Evolutionary conservation across 1,139 yeast genomes (phyloP).

Genomic region (Geotrichum citri-aurantii): DNA sequence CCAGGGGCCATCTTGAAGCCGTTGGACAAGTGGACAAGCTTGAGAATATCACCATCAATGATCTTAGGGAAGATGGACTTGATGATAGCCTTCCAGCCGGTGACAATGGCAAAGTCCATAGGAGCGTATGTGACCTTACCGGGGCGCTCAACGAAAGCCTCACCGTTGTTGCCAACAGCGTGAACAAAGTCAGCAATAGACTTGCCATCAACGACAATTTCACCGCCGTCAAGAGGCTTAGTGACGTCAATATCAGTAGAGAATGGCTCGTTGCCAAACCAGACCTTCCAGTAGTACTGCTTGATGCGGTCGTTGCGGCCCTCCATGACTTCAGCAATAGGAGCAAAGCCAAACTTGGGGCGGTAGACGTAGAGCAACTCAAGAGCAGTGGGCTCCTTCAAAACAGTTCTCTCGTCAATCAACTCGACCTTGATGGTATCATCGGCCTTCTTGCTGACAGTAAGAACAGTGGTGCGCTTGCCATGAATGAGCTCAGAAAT

Average conservation of each 20-base stretch:
- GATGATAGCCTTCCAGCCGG: conserved; percentile 98
- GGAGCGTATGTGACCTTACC: conserved; percentile 88
- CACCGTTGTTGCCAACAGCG: conserved; percentile 95
- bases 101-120: conserved; percentile 97
- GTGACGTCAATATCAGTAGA: conserved; percentile 56
- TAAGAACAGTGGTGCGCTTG: conserved; percentile 62
- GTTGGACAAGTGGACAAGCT: conserved; percentile 89
- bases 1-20: conserved; percentile 93
- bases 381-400: conserved; percentile 64
- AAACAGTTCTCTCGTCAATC: conserved; percentile 87
- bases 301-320: conserved; percentile 91
- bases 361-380: conserved; percentile 73
- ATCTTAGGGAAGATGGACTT: conserved; percentile 94
- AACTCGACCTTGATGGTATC: conserved; percentile 59
- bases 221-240: conserved; percentile 62
- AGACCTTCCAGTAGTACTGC: conserved; percentile 93
- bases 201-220: conserved; percentile 62
- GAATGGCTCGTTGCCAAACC: conserved; percentile 71
- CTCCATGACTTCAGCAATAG: conserved; percentile 83
- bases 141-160: conserved; percentile 85
- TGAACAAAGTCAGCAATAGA: conserved; percentile 90
- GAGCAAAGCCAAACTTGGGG: conserved; percentile 89
- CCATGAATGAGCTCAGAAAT: conserved; percentile 72
- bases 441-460: conserved; percentile 45
- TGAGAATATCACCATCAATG: conserved; percentile 93